Evolutionary conservation across 176 grass and related monocot genomes (phyloP).

Genomic region (Metroxylon sagu): DNA sequence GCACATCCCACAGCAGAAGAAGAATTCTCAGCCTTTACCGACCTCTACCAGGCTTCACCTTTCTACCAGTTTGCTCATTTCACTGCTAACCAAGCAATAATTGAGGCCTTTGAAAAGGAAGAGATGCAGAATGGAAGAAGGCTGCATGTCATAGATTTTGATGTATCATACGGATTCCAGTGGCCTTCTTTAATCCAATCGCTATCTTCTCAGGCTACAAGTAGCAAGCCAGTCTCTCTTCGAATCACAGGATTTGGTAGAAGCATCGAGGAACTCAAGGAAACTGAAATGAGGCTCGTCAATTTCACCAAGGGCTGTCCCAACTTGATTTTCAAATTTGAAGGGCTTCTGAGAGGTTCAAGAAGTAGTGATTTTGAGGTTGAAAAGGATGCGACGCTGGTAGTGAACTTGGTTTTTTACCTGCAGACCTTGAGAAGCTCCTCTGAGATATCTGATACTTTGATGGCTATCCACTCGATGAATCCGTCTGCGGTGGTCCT

Average conservation of each 20-base stretch:
- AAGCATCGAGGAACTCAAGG: slow-evolving; percentile 39
- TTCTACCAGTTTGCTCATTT: slow-evolving; percentile 79
- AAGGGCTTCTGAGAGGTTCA: slow-evolving; percentile 30
- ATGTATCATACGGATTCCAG: slow-evolving; percentile 77
- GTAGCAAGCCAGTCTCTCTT: slow-evolving; percentile 27
- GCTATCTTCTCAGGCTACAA: slow-evolving; percentile 35
- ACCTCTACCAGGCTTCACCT: slow-evolving; percentile 60
- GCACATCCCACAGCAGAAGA: slow-evolving; percentile 8
- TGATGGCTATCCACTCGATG: slow-evolving; percentile 36
- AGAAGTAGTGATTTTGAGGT: slow-evolving; percentile 6
- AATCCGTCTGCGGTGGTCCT: slow-evolving; percentile 55
- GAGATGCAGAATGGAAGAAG: slow-evolving; percentile 11
- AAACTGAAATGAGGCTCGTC: slow-evolving; percentile 42
- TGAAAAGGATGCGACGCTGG: slow-evolving; percentile 39
- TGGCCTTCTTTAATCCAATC: slow-evolving; percentile 94
- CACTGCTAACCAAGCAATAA: slow-evolving; percentile 89
- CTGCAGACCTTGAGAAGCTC: slow-evolving; percentile 20
- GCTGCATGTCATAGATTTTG: slow-evolving; percentile 71
- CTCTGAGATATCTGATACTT: slow-evolving; percentile 15
- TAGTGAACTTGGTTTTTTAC: slow-evolving; percentile 63
- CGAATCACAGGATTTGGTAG: slow-evolving; percentile 52
- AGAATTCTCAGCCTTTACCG: slow-evolving; percentile 53
- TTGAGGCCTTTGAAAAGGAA: slow-evolving; percentile 62
- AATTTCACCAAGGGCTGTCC: slow-evolving; percentile 42
- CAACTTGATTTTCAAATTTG: slow-evolving; percentile 60